Conservation (phyloP, 768 basidiomycete genomes). For the Pleurotus cornucopiae region DNA sequence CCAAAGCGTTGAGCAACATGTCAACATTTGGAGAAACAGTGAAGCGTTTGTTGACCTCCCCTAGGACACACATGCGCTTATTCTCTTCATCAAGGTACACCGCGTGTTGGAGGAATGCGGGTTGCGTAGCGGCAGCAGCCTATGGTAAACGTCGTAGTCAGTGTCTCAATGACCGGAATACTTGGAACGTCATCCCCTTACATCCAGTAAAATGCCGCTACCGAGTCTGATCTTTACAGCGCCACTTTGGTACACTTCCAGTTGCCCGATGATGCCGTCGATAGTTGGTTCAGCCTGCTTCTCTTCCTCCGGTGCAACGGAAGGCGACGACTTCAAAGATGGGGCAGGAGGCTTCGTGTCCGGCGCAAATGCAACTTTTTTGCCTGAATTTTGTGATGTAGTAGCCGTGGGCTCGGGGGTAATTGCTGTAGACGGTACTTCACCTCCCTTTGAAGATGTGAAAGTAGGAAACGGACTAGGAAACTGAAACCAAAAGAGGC, state of each 20-base stretch:
- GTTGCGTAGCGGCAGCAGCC: conserved; percentile 80
- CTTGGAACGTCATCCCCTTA: conserved; percentile 29
- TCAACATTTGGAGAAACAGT: conserved; percentile 84
- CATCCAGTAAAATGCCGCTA: conserved; percentile 81
- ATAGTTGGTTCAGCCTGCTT: conserved; percentile 33
- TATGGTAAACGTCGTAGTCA: conserved; percentile 19
- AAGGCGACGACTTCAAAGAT: conserved; percentile 20
- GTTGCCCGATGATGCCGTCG: conserved; percentile 78
- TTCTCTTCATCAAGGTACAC: conserved; percentile 61
- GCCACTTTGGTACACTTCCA: conserved; percentile 85
- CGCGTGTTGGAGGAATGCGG: conserved; percentile 87
- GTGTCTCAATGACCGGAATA: background rate
- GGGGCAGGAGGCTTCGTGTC: conserved; percentile 46
- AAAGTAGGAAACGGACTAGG: conserved; percentile 83
- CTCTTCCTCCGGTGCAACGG: conserved; percentile 21
- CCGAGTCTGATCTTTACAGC: conserved; percentile 81
- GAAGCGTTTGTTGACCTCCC: conserved; percentile 85
- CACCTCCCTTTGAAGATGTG: conserved; percentile 25
- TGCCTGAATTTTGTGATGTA: conserved; percentile 25
- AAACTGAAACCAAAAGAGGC: conserved; percentile 88
- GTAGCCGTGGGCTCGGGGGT: conserved; percentile 20
- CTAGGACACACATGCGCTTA: conserved; percentile 66
- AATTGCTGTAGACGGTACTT: conserved; percentile 19
- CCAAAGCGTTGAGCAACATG: conserved; percentile 62
- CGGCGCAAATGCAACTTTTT: conserved; percentile 62